These are phyloP conservation scores for Prunus campanulata DNA, from an alignment of 306 rosid species.

Conservation along the genomic window DNA sequence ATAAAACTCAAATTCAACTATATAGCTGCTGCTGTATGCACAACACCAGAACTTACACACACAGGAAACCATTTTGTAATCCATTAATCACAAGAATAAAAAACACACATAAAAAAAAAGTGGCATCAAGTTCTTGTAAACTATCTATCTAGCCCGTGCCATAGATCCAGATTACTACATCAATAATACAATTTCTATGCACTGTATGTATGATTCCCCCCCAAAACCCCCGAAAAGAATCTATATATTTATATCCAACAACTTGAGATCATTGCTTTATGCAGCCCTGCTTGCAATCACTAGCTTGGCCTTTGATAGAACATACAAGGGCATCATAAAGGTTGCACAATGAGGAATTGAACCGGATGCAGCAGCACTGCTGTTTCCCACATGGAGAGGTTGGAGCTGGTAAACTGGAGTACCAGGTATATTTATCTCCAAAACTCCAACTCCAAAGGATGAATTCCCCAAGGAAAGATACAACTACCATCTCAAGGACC, in stretches of 20 bases:
- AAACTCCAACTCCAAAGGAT: slow-evolving; percentile 37
- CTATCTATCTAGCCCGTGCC: slow-evolving; percentile 22
- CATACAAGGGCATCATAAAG: slow-evolving; percentile 15
- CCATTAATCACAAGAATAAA: neutral
- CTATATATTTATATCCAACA: neutral
- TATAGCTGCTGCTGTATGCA: neutral
- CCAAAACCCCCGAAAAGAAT: neutral
- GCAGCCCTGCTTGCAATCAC: slow-evolving; percentile 38
- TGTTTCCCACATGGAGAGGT: neutral
- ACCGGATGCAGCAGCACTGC: slow-evolving; percentile 19
- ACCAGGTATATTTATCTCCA: slow-evolving; percentile 29
- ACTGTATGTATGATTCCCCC: slow-evolving; percentile 24
- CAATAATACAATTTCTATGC: slow-evolving; percentile 43
- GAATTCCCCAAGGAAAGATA: slow-evolving; percentile 14
- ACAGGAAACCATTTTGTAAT: neutral
- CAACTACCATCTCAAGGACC: slow-evolving; percentile 16
- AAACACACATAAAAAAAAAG: slow-evolving; percentile 15
- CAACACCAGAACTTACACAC: neutral
- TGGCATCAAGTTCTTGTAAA: slow-evolving; percentile 12
- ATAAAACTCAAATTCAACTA: neutral
- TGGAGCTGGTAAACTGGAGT: slow-evolving; percentile 11
- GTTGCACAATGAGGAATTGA: slow-evolving; percentile 31
- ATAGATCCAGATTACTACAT: slow-evolving; percentile 44
- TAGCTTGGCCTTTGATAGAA: slow-evolving; percentile 23
- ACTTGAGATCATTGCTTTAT: slow-evolving; percentile 23